Conservation (phyloP, 805 yeast genomes). For the Schizosaccharomyces cryophilus region DNA sequence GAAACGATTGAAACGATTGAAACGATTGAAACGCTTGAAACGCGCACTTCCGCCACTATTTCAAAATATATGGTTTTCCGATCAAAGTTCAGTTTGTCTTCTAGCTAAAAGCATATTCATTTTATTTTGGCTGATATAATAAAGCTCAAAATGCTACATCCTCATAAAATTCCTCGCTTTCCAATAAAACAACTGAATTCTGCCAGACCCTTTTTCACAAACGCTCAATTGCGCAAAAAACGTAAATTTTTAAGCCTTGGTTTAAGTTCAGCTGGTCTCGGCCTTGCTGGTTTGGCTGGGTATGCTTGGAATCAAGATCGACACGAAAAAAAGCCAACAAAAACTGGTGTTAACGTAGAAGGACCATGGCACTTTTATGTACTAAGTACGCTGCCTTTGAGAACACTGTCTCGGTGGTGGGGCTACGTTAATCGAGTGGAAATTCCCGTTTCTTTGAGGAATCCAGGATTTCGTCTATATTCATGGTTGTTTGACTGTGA, state of each 20-base stretch:
- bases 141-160: too few species aligned
- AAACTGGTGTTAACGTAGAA: not conserved
- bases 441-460: slow-evolving; percentile 71
- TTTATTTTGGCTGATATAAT: too few species aligned
- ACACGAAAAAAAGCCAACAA: not conserved
- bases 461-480: slow-evolving; percentile 57
- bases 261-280: not conserved
- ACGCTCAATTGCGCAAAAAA: not conserved
- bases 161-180: too few species aligned
- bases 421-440: slow-evolving; percentile 67
- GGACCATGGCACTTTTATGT: slow-evolving; percentile 2
- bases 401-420: slow-evolving; percentile 82
- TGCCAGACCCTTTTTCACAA: not conserved
- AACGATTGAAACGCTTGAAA: too few species aligned
- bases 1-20: too few species aligned
- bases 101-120: too few species aligned
- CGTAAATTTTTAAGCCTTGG: not conserved
- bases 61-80: too few species aligned
- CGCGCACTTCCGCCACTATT: too few species aligned
- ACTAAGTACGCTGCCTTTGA: slow-evolving; percentile 38
- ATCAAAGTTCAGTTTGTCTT: too few species aligned
- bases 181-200: too few species aligned
- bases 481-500: slow-evolving; percentile 67
- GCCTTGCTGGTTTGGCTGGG: not conserved
- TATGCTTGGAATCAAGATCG: not conserved